Conservation (phyloP, 345 rosid genomes). For the Capsella bursapastoris region DNA sequence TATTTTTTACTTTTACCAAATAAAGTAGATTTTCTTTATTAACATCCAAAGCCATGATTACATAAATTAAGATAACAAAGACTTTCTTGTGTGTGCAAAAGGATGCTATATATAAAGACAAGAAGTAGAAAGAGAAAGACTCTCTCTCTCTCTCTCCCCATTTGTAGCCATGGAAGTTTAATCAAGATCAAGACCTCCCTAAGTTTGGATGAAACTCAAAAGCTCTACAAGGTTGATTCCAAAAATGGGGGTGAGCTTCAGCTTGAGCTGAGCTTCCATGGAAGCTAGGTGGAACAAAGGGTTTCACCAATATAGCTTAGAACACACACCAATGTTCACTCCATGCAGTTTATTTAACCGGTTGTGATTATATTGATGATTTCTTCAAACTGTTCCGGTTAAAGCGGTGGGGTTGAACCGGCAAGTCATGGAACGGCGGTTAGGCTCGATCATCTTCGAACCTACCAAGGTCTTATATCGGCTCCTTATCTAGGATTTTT, state of each 20-base stretch:
- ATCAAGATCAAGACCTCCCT: slow-evolving; percentile 20
- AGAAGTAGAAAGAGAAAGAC: slow-evolving; percentile 17
- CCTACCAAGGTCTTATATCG: slow-evolving; percentile 42
- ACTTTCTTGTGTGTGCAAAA: neutral
- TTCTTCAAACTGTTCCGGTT: slow-evolving; percentile 4
- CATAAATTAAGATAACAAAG: neutral
- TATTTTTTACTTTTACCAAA: no score
- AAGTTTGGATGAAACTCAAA: slow-evolving; percentile 17
- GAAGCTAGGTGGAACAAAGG: slow-evolving; percentile 19
- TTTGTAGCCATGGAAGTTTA: slow-evolving; percentile 27
- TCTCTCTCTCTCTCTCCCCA: slow-evolving; percentile 16
- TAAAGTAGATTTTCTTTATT: neutral
- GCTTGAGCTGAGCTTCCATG: slow-evolving; percentile 35
- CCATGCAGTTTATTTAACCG: slow-evolving; percentile 4
- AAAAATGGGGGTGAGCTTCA: neutral
- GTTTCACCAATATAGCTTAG: slow-evolving; percentile 30
- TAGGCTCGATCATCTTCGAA: slow-evolving; percentile 42
- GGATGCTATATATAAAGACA: slow-evolving; percentile 9
- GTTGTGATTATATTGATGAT: neutral
- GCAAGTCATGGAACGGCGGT: slow-evolving; percentile 44
- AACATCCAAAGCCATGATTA: neutral
- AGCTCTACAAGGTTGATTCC: slow-evolving; percentile 10
- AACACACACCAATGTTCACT: slow-evolving; percentile 20
- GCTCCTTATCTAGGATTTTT: slow-evolving; percentile 23
- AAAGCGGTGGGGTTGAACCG: slow-evolving; percentile 37